These are phyloP conservation scores for Daldinia bambusicola DNA, from an alignment of 495 filamentous ascomycete genomes.

Conservation along the genomic window DNA sequence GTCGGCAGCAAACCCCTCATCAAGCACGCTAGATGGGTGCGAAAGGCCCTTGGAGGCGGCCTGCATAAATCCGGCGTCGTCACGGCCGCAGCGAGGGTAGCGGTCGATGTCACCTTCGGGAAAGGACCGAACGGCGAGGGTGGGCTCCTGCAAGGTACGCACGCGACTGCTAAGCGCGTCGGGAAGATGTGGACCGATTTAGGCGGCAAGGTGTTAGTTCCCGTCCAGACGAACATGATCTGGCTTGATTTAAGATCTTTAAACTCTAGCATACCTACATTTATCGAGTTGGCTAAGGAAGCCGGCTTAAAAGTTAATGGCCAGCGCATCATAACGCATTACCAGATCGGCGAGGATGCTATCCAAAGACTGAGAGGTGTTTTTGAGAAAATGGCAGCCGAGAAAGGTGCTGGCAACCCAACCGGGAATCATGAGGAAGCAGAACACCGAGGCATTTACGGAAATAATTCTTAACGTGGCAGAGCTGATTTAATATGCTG, in stretches of 20 bases:
- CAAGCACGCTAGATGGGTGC: slow-evolving; percentile 75
- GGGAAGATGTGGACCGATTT: slow-evolving; percentile 68
- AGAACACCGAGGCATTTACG: slow-evolving; percentile 19
- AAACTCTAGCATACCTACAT: slow-evolving; percentile 55
- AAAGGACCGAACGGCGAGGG: slow-evolving; percentile 64
- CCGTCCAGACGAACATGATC: slow-evolving; percentile 87
- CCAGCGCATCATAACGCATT: slow-evolving; percentile 70
- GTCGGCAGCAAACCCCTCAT: slow-evolving; percentile 70
- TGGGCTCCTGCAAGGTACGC: slow-evolving; percentile 68
- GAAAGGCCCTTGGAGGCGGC: slow-evolving; percentile 83
- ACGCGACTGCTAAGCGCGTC: slow-evolving; percentile 71
- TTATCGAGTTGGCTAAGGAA: slow-evolving; percentile 59
- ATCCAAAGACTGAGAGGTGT: slow-evolving; percentile 56
- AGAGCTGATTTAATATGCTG: neutral
- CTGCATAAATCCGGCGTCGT: slow-evolving; percentile 74
- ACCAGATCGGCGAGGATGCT: slow-evolving; percentile 68
- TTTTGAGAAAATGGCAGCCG: slow-evolving; percentile 54
- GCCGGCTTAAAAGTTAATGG: slow-evolving; percentile 63
- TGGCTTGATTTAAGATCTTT: slow-evolving; percentile 77
- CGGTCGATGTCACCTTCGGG: slow-evolving; percentile 72
- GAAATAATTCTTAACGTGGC: slow-evolving; percentile 2
- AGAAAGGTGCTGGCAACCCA: slow-evolving; percentile 9
- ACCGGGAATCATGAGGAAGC: neutral
- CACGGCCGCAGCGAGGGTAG: slow-evolving; percentile 67
- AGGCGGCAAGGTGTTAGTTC: slow-evolving; percentile 64